Percentiles rank a stretch among this genome's conserved stretches.
Evolutionary conservation across 352 stramenopile species (phyloP).

Genomic region (Globisporangium sylvaticum): DNA sequence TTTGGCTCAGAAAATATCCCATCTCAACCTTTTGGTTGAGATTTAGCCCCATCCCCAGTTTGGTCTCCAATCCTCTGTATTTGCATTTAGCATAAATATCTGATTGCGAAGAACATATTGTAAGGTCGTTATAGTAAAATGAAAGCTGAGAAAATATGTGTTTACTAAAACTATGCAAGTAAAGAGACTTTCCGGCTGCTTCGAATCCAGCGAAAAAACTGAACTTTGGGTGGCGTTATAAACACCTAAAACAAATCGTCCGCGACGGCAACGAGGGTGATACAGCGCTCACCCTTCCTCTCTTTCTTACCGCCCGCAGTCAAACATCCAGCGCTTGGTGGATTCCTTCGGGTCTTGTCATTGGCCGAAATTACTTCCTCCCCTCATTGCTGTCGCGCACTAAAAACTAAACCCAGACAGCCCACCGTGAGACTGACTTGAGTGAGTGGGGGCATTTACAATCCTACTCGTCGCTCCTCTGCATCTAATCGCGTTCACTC

Average conservation of each 20-base stretch:
- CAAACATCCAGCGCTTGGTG: neutral
- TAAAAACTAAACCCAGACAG: neutral
- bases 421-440: too few species aligned
- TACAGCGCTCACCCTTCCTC: neutral
- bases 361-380: neutral
- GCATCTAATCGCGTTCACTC: neutral
- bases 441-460: neutral
- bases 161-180: neutral
- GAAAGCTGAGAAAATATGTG: too few species aligned
- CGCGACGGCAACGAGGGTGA: neutral
- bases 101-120: neutral
- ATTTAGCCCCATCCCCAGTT: neutral
- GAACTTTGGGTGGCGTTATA: constrained; percentile 1
- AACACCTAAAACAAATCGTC: neutral
- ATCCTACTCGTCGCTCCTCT: constrained; percentile 1
- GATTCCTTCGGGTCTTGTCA: neutral
- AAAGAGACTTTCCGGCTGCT: neutral
- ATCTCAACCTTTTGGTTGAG: neutral
- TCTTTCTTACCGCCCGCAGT: neutral
- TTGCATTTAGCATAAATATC: neutral
- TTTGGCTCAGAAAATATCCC: neutral
- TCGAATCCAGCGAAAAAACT: constrained; percentile 10
- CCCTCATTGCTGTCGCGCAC: neutral
- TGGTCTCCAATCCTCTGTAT: neutral
- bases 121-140: too few species aligned